Evolutionary conservation across 345 rosid species (phyloP).

Genomic region (Brassica juncea): DNA sequence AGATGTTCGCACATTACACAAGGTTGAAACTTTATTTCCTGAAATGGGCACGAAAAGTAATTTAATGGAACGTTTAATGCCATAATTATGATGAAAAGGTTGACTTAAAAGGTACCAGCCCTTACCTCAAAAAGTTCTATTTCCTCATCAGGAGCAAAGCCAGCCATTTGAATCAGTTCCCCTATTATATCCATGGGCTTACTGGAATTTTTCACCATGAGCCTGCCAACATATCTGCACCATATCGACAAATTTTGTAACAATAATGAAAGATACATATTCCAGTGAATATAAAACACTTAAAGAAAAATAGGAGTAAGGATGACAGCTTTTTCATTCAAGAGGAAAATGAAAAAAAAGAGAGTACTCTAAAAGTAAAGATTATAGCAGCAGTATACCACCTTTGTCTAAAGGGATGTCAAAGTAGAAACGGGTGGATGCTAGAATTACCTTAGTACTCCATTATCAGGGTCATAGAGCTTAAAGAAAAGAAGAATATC

Average conservation of each 20-base stretch:
- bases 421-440: neutral
- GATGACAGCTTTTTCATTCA: neutral
- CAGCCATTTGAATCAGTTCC: conserved; percentile 84
- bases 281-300: neutral
- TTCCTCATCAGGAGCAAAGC: conserved; percentile 81
- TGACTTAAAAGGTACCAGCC: conserved; percentile 2
- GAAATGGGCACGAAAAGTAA: conserved; percentile 25
- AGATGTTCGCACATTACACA: conserved; percentile 89
- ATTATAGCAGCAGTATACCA: neutral
- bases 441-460: conserved; percentile 72
- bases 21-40: conserved; percentile 97
- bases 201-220: conserved; percentile 1
- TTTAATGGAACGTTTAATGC: conserved; percentile 11
- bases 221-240: conserved; percentile 51
- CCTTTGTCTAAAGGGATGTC: neutral
- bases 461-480: conserved; percentile 52
- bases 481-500: conserved; percentile 64
- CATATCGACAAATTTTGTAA: conserved; percentile 15
- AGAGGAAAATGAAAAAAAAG: neutral
- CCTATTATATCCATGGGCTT: conserved; percentile 15
- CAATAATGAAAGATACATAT: conserved; percentile 6
- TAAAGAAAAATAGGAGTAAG: neutral
- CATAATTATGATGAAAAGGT: conserved; percentile 8
- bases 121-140: conserved; percentile 69
- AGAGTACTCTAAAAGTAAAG: neutral